Conservation (phyloP, 805 yeast species). For the Debaryomyces castellii region DNA sequence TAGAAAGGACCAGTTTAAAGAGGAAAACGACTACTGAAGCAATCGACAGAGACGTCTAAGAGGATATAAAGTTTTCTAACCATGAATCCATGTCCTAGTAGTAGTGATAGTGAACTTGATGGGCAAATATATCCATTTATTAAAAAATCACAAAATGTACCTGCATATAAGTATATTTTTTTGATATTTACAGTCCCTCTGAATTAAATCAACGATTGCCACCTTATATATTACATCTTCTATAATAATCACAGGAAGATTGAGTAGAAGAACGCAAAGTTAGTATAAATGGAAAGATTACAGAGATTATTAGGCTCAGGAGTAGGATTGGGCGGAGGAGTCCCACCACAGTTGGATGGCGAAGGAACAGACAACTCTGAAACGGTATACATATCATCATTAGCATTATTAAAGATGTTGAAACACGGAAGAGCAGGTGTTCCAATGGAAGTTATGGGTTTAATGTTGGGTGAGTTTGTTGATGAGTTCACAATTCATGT, state of each 20-base stretch:
- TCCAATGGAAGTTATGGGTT: constrained; percentile 87
- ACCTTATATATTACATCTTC: not conserved
- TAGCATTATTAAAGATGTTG: constrained; percentile 93
- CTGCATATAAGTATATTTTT: not conserved
- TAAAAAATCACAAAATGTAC: too few relatives aligned
- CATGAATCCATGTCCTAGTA: too few relatives aligned
- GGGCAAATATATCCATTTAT: too few relatives aligned
- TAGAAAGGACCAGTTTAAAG: too few relatives aligned
- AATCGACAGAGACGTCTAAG: too few relatives aligned
- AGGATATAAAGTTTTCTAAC: too few relatives aligned
- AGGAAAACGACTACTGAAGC: too few relatives aligned
- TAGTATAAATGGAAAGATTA: constrained; percentile 43
- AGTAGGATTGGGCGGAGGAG: constrained; percentile 45
- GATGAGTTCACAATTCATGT: constrained; percentile 97
- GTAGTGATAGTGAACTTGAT: too few relatives aligned
- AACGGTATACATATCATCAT: constrained; percentile 92
- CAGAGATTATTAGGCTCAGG: constrained; percentile 47
- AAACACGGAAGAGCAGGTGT: constrained; percentile 95
- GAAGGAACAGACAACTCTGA: constrained; percentile 93
- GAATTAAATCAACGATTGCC: not conserved
- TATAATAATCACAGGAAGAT: not conserved
- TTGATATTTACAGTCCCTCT: not conserved
- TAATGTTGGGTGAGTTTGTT: constrained; percentile 97
- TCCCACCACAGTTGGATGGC: constrained; percentile 55
- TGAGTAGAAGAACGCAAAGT: not conserved